Conservation (phyloP, 148 eudicot genomes). For the Selenicereus undatus region DNA sequence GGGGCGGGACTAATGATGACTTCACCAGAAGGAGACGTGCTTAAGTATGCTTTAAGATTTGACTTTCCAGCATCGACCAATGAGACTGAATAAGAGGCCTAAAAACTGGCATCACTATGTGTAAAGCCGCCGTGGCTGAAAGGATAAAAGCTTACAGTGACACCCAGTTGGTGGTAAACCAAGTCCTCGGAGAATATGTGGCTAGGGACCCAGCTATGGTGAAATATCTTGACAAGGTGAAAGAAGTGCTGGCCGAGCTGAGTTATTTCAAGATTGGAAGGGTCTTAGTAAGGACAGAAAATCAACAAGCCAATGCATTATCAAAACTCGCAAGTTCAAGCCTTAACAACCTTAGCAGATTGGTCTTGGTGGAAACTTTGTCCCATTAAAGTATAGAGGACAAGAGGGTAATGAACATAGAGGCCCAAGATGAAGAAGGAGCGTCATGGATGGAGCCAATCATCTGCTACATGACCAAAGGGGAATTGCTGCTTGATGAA, state of each 20-base stretch:
- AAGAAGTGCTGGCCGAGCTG: neutral
- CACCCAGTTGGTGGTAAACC: neutral
- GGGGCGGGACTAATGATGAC: neutral
- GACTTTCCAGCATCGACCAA: neutral
- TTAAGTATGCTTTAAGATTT: neutral
- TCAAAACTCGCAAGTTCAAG: neutral
- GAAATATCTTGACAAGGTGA: neutral
- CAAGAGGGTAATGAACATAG: neutral
- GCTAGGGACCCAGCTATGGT: neutral
- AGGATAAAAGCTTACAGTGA: neutral
- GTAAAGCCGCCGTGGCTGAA: neutral
- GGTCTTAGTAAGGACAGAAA: neutral
- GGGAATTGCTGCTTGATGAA: neutral
- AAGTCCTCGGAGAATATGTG: neutral
- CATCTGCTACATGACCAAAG: neutral
- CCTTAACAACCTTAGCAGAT: neutral
- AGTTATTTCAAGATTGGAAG: neutral
- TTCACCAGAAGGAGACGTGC: neutral
- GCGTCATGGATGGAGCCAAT: neutral
- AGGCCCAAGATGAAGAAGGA: neutral
- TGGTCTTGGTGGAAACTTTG: neutral
- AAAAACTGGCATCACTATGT: neutral
- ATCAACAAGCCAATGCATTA: neutral
- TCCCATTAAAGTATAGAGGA: neutral
- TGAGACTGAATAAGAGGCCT: neutral